Evolutionary conservation across 352 stramenopile species (phyloP).

Genomic region (Phytophthora agathidicida): DNA sequence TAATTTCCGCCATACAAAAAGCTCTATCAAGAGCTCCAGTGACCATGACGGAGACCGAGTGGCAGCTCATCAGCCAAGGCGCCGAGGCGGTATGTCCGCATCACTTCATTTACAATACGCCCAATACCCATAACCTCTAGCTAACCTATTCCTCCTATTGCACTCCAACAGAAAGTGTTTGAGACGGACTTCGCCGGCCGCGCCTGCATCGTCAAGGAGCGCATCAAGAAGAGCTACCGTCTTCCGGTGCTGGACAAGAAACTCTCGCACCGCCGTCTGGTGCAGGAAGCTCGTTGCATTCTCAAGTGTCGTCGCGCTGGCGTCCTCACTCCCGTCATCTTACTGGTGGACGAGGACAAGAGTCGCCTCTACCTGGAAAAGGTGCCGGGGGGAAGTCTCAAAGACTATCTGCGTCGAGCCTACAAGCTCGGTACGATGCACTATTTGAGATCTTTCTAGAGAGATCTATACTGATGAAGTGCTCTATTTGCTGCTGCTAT

Average conservation of each 20-base stretch:
- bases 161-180: conserved; percentile 69
- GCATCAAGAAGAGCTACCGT: conserved; percentile 83
- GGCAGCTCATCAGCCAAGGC: conserved; percentile 79
- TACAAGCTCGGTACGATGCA: conserved; percentile 52
- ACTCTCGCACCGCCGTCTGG: conserved; percentile 75
- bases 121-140: too few species aligned
- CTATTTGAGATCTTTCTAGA: not conserved
- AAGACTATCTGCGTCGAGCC: conserved; percentile 65
- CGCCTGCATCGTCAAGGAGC: conserved; percentile 83
- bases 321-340: conserved; percentile 75
- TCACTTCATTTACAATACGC: not conserved
- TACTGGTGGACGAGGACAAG: conserved; percentile 81
- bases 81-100: conserved; percentile 65
- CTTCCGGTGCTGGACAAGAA: conserved; percentile 82
- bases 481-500: not conserved
- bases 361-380: conserved; percentile 77
- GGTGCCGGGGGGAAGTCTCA: conserved; percentile 70
- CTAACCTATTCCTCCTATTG: not conserved
- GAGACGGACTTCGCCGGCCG: conserved; percentile 70
- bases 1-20: conserved; percentile 19
- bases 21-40: not conserved
- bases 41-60: conserved; percentile 48
- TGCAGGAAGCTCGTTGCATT: conserved; percentile 84
- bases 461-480: not conserved
- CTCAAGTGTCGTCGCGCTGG: conserved; percentile 81